Conservation (phyloP, 768 basidiomycete species). For the Rhizopogon salebrosus region DNA sequence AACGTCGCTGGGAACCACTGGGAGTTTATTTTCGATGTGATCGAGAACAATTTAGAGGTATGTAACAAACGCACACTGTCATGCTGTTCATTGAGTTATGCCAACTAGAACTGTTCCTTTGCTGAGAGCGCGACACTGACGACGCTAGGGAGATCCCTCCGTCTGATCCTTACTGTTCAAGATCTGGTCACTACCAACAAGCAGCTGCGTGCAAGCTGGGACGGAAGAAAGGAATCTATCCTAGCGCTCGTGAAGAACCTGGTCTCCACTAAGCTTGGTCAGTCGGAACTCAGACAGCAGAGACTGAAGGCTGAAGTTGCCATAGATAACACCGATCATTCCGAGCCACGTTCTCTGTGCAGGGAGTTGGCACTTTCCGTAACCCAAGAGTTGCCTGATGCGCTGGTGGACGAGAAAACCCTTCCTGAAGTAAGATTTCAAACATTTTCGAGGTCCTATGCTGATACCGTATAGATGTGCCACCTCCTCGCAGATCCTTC, state of each 20-base stretch:
- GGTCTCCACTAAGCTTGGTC: conserved; percentile 28
- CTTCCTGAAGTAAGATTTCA: conserved; percentile 49
- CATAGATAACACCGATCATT: conserved; percentile 20
- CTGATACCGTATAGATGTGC: conserved; percentile 53
- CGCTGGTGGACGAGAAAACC: conserved; percentile 58
- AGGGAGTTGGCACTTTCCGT: conserved; percentile 65
- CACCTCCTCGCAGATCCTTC: conserved; percentile 67
- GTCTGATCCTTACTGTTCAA: conserved; percentile 60
- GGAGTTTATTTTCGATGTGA: conserved; percentile 86
- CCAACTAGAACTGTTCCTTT: conserved; percentile 50
- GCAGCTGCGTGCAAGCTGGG: conserved; percentile 64
- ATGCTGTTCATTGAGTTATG: background rate
- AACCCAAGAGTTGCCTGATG: conserved; percentile 57
- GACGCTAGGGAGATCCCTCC: conserved; percentile 63
- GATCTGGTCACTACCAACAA: conserved; percentile 74
- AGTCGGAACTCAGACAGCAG: background rate
- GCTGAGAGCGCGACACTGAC: conserved; percentile 55
- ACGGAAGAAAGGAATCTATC: conserved; percentile 45
- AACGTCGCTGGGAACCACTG: conserved; percentile 85
- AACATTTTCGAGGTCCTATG: background rate
- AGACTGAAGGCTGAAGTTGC: background rate
- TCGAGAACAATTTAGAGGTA: conserved; percentile 88
- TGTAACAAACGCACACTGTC: conserved; percentile 8
- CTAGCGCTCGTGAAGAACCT: conserved; percentile 59
- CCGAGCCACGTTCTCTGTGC: conserved; percentile 61